phyloP scores from a whole-genome alignment of 75 land plant species.

The Picea sitchensis region DNA sequence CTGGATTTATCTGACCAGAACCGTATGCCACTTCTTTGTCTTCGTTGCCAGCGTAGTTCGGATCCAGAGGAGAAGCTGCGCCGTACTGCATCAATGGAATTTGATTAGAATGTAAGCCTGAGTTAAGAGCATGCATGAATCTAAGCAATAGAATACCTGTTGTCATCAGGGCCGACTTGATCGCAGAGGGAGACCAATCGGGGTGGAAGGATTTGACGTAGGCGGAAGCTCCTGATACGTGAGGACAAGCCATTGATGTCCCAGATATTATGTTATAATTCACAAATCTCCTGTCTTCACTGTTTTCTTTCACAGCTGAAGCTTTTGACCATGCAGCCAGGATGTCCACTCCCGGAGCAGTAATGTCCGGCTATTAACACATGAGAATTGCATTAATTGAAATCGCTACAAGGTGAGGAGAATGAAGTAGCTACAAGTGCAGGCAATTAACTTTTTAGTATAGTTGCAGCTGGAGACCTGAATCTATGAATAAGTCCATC shows the following conservation, averaged over 20 bases:
- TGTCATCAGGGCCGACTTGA: conserved; percentile 53
- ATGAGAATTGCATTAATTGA: too few species aligned
- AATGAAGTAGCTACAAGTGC: too few species aligned
- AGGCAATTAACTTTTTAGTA: too few species aligned
- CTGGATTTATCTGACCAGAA: background rate
- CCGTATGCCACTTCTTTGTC: background rate
- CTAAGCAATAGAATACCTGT: conserved; percentile 15
- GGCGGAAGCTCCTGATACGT: conserved; percentile 40
- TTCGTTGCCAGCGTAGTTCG: background rate
- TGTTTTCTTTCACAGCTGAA: conserved; percentile 14
- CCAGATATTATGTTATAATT: conserved; percentile 37
- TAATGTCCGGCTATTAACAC: too few species aligned
- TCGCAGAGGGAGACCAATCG: conserved; percentile 35
- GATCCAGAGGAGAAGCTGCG: too few species aligned
- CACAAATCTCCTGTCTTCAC: conserved; percentile 14
- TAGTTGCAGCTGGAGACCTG: too few species aligned
- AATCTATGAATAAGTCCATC: too few species aligned
- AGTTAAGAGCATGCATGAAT: background rate
- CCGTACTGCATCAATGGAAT: background rate
- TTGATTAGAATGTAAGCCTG: background rate
- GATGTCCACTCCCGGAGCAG: background rate
- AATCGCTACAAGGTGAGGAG: too few species aligned
- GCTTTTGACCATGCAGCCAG: conserved; percentile 37
- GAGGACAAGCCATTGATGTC: conserved; percentile 66
- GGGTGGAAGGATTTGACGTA: conserved; percentile 41